Evolutionary conservation across 139 green algal species (phyloP), one percentile per base, ranked within the genome.

Genomic region (Picochlorum costavermella): DNA sequence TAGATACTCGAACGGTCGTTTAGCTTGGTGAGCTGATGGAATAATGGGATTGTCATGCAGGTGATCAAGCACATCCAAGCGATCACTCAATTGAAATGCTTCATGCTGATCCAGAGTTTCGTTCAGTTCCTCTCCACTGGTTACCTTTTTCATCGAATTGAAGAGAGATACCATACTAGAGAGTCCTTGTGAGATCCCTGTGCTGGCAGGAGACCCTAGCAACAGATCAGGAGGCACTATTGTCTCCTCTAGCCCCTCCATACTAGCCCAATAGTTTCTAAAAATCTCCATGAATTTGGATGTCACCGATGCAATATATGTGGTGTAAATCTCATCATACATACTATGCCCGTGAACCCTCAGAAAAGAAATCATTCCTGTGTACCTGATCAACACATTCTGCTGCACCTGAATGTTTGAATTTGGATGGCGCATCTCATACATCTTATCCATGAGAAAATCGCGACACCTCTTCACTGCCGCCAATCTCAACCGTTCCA

Each of bases 381-480:
- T 89, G 72, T 91, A 84, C 74, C 86, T 89, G 14, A 96, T 82
- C 75, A 98, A 82, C 59, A 86, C 77, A 44, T 79, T 91, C 80
- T 97, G 88, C 85, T 98, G 85, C 74, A 50, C 53, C 71, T 94
- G 86, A 40, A 97, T 82, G 81, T 98, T 97, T 57, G 92, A 96
- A 74, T 92, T 93, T 57, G 92, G 90, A 68, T 90, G 89, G 13
- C 87, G 77, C 49, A 98, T 81, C 49, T 78, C 69, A 40, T 85
- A 89, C 62, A 98, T 83, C 70, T 88, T 82, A 53, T 70, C 36
- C 61, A 84, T 70, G 10, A 84, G 65, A 36, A 68, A 64, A 25
- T 84, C 79, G 0, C 76, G 46, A 16, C 82, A 79, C 64, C 87
- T 91, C 3, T 64, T 57, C 2, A 96, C 72, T 2, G 84, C 90